Evolutionary conservation across 163 green algal species (phyloP), one percentile per base, ranked within the genome.

Genomic region (Volvox carteri): DNA sequence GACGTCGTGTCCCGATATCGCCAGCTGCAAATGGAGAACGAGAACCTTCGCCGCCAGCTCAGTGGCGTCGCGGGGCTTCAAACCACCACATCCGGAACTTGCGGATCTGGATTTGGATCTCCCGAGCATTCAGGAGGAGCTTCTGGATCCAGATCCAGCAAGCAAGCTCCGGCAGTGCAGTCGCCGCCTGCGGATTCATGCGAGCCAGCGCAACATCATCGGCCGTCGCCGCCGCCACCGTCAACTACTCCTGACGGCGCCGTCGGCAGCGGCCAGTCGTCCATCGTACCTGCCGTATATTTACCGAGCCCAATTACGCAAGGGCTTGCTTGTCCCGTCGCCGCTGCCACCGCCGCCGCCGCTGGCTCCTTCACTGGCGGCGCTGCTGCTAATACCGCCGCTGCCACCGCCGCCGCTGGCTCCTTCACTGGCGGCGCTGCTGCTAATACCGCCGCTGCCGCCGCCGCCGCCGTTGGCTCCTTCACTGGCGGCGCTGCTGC

Each of bases 1-100:
- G 92, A 95, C 83, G 60, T 92, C 11, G 50, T 93, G 23, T 74
- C 39, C 41, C 44, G 33, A 11, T 76, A 85, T 16, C 68, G 77
- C n/a, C 60, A 44, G 76, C 85, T 91, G 77, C 56, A 79, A 72
- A 16, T 19, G 28, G 75, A 79, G 44, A 70, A 91, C 48, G 67
- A 83, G 54, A 41, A 78, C 25, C 60, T 84, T 54, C 56, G 44
- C 16, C 78, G 56, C 37, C 78, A 52, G n/a, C 78, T 86, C 25
- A 12, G 37, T 9, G 21, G 37, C 18, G 21, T 25, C 23, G 54
- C 52, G 35, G 50, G 41, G 30, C 6, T 44, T 42, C 74, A 6
- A 3, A 42, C 46, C 14, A 11, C 42, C 2, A 25, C 4, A 14
- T 41, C 74, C 25, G 44, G 74, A n/a, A 25, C 4, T 8, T 41